Conservation (phyloP, 352 stramenopile species). For the Phytophthora multivora region DNA sequence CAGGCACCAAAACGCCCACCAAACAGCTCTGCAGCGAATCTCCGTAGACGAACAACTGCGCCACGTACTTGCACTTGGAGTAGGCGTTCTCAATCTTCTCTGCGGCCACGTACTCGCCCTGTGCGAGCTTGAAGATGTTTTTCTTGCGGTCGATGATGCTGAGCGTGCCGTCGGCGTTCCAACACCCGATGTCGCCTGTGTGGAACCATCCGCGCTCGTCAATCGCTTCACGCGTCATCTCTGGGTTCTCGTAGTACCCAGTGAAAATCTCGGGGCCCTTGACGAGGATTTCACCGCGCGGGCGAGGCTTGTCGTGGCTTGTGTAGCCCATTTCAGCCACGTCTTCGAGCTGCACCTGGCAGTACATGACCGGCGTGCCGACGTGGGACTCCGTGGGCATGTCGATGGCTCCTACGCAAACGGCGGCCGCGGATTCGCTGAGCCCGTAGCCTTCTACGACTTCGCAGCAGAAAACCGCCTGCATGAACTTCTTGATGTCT, state of each 20-base stretch:
- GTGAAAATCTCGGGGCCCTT: constrained; percentile 78
- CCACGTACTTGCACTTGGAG: constrained; percentile 87
- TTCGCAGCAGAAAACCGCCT: constrained; percentile 87
- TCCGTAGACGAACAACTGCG: constrained; percentile 93
- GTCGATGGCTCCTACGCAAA: constrained; percentile 62
- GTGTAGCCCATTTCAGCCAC: neutral
- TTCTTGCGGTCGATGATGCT: neutral
- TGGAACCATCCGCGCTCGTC: neutral
- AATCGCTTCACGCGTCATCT: neutral
- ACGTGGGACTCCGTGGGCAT: constrained; percentile 32
- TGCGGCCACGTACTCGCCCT: neutral
- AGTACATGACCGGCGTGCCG: constrained; percentile 75
- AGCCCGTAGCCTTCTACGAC: constrained; percentile 95
- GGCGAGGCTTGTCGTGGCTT: neutral
- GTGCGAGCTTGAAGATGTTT: neutral
- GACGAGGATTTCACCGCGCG: constrained; percentile 14
- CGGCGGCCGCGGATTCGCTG: constrained; percentile 90
- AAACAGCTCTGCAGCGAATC: constrained; percentile 92
- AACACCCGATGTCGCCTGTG: neutral
- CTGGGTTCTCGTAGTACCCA: neutral
- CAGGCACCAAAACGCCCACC: constrained; percentile 91
- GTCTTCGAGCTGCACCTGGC: constrained; percentile 70
- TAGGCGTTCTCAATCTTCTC: constrained; percentile 48
- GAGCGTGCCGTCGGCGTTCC: neutral
- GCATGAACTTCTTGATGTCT: constrained; percentile 93